Evolutionary conservation across 208 protist species (phyloP), one percentile per base, ranked within the genome.

Genomic region (Trypanosoma boissoni): DNA sequence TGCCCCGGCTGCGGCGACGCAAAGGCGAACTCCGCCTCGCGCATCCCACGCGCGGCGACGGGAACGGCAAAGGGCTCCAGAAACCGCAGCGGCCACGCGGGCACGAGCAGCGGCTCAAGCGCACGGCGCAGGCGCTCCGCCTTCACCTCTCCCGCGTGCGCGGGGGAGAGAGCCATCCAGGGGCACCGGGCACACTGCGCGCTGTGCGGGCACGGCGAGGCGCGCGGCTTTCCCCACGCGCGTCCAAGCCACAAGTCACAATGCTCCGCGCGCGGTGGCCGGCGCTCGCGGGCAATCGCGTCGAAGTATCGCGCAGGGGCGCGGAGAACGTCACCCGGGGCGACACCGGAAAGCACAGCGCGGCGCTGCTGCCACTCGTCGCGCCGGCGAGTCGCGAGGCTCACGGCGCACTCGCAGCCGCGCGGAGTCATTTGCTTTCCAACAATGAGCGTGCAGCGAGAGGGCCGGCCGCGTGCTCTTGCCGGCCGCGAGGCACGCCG

Each of bases 1-100:
- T n/a, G n/a, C n/a, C n/a, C 28, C 10, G 48, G 34, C 34, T 2
- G 6, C 27, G 7, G 27, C 12, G 14, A 12, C 31, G 32, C 21
- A 64, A 78, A 89, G 37, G 60, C 10, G 12, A 86, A 74, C 51
- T 81, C 66, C 51, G 83, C 50, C 52, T 82, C 80, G 50, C 82
- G 72, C 31, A 88, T 67, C 2, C 43, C 39, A 39, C 88, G 68
- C 2, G 59, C 54, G 16, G 27, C 28, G n/a, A 80, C 54, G 8
- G 67, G 53, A 9, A 81, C 45, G 3, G 58, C 34, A 55, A 81
- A 68, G 1, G 82, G 80, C 45, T 83, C 72, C 20, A 79, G 51
- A 46, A 82, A 86, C 28, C 36, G 28, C 16, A 26, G 18, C 10
- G 23, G 26, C 2, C 12, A 6, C 21, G 37, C 51, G 49, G 28